Evolutionary conservation across 305 asterid genomes (phyloP), one percentile per base, ranked within the genome.

Genomic region (Fraxinus ornus): DNA sequence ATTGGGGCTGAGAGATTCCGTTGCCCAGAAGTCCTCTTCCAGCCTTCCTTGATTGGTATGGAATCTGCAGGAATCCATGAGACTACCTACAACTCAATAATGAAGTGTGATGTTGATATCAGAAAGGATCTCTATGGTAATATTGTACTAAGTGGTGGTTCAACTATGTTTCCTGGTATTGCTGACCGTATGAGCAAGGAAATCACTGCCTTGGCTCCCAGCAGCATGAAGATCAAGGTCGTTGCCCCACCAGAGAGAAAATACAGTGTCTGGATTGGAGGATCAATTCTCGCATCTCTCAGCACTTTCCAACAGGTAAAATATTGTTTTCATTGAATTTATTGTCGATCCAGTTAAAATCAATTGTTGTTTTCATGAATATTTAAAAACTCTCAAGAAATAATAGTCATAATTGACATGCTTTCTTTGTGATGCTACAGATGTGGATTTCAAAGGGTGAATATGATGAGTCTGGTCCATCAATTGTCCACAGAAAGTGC

Each of bases 251-350:
- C 93, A 0, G 93, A 90, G 86, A 89, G 93, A 52, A 90, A 90
- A 79, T 90, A 90, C 89, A 90, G 93, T 89, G 93, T 90, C 85
- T 90, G 93, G 93, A 90, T 90, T 64, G 93, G 93, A 86, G 94
- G 94, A 47, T 91, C 94, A 66, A 91, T 91, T 81, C 91, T 91
- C 82, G 94, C 94, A 49, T 91, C 94, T 64, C 94, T 91, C 84
- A 91, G 94, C 88, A 89, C 94, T 80, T 91, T 91, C 62, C 62
- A 52, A 17, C 94, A 90, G 92, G 94, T 89, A 32, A 78, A 62
- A 7, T 32, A 7, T 74, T 8, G 8, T 91, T 91, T 0, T 0
- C 7, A 0, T 41, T 3, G 4, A 49, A 49, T 49, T 49, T 49
- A 15, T 1, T 1, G 19, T 15, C 7, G 4, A 15, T 49, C 60